phyloP scores from a whole-genome alignment of 768 basidiomycete species.

The Auricularia sp. region DNA sequence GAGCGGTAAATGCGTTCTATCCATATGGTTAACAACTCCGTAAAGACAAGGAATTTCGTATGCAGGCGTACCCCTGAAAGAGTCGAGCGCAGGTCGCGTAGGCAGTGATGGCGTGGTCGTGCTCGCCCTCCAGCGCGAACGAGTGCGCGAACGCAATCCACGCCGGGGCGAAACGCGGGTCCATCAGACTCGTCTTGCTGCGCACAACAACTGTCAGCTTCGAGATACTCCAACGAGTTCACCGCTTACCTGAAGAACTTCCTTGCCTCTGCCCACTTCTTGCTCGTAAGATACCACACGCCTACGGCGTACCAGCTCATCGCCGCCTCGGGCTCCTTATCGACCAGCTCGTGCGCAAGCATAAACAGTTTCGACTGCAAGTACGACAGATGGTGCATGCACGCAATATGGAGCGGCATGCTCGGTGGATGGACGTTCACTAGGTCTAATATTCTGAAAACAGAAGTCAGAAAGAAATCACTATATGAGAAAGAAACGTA shows the following conservation, averaged over 20 bases:
- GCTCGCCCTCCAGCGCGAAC: constrained; percentile 93
- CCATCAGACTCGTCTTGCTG: constrained; percentile 94
- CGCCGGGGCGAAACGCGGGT: constrained; percentile 89
- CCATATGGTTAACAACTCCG: too few relatives aligned
- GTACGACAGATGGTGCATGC: constrained; percentile 93
- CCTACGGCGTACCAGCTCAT: constrained; percentile 98
- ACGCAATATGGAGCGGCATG: constrained; percentile 90
- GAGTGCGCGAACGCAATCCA: constrained; percentile 99
- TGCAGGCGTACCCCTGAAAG: constrained; percentile 72
- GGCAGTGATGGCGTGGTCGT: constrained; percentile 96
- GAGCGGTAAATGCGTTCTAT: constrained; percentile 87
- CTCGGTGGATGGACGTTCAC: constrained; percentile 83
- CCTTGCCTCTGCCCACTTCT: constrained; percentile 83
- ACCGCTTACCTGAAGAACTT: constrained; percentile 77
- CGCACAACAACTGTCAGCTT: constrained; percentile 7
- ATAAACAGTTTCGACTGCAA: constrained; percentile 91
- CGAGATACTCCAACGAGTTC: too few relatives aligned
- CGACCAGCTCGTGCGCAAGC: constrained; percentile 91
- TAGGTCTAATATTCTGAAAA: constrained; percentile 67
- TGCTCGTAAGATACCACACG: constrained; percentile 84
- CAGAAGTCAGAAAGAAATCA: neutral
- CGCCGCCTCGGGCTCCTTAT: constrained; percentile 84
- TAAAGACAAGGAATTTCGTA: neutral
- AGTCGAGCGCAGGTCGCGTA: constrained; percentile 94
- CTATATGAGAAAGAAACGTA: constrained; percentile 18